These are phyloP conservation scores for Cladophialophora immunda DNA, from an alignment of 2,329 filamentous ascomycete genomes.

Conservation along the genomic window DNA sequence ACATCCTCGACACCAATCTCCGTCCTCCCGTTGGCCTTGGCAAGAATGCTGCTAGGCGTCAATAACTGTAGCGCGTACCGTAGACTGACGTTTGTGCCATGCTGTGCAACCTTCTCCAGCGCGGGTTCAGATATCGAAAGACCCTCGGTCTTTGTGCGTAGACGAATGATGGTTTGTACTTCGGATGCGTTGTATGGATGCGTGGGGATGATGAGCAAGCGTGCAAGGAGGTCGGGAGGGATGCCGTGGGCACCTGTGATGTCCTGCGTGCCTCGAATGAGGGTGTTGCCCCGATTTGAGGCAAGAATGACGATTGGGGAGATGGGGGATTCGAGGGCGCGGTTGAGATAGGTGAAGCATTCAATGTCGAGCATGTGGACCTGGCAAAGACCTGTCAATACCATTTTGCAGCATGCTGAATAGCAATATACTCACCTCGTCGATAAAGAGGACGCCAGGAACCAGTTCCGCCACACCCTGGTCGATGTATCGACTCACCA, in stretches of 20 bases:
- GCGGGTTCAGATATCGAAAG: conserved; percentile 82
- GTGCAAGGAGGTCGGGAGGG: conserved; percentile 89
- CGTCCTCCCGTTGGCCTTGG: conserved; percentile 79
- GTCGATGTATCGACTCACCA: conserved; percentile 98
- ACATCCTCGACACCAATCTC: conserved; percentile 82
- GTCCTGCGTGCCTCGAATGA: conserved; percentile 83
- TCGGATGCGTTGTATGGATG: conserved; percentile 87
- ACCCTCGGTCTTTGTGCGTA: conserved; percentile 82
- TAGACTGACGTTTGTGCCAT: conserved; percentile 88
- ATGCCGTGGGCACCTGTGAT: conserved; percentile 90
- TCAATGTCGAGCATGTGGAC: conserved; percentile 99
- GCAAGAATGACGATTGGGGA: conserved; percentile 97
- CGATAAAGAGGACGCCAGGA: conserved; percentile 97
- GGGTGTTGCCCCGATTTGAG: conserved; percentile 93
- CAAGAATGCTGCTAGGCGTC: conserved; percentile 88
- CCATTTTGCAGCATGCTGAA: conserved; percentile 25
- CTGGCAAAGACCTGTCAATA: conserved; percentile 56
- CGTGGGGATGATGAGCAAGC: conserved; percentile 94
- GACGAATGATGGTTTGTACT: conserved; percentile 89
- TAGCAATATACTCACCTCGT: conserved; percentile 72
- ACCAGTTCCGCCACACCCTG: conserved; percentile 97
- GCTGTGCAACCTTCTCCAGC: conserved; percentile 83
- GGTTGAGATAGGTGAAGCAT: conserved; percentile 98
- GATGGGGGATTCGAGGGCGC: conserved; percentile 93
- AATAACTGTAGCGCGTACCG: conserved; percentile 93